Evolutionary conservation across 495 filamentous ascomycete genomes (phyloP).

Genomic region (Massariosphaeria phaeospora): DNA sequence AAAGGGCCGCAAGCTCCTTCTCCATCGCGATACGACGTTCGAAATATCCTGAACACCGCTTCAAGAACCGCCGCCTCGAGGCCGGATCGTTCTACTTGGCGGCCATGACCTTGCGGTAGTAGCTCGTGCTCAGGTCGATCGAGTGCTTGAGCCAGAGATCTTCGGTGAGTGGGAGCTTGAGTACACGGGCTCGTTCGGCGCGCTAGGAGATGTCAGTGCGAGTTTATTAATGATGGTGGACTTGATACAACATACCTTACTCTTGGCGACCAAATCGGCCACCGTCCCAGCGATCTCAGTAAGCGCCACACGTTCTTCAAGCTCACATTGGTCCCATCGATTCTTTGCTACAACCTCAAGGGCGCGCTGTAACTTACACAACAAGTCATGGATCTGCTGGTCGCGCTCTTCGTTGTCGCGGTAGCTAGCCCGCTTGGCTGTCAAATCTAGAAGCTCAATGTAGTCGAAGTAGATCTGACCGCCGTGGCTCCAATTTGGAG

Average conservation of each 20-base stretch:
- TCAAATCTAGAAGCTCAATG: constrained; percentile 53
- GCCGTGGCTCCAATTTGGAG: constrained; percentile 60
- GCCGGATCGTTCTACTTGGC: constrained; percentile 10
- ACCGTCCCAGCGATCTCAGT: constrained; percentile 62
- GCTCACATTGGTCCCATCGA: constrained; percentile 54
- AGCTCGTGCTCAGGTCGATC: constrained; percentile 61
- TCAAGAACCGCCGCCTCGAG: too few species aligned
- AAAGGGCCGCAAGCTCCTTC: too few species aligned
- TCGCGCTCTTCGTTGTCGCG: constrained; percentile 37
- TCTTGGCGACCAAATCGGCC: constrained; percentile 56
- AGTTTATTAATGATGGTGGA: neutral
- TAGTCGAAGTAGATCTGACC: constrained; percentile 82
- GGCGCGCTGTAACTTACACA: constrained; percentile 60
- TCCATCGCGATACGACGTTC: too few species aligned
- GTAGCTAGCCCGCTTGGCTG: constrained; percentile 29
- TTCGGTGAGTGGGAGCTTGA: constrained; percentile 66
- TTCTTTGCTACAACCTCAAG: constrained; percentile 52
- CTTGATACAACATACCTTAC: constrained; percentile 50
- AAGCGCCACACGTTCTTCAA: constrained; percentile 75
- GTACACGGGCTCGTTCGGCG: constrained; percentile 45
- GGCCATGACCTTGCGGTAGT: constrained; percentile 54
- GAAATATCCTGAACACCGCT: too few species aligned
- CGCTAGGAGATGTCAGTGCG: constrained; percentile 40
- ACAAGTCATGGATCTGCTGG: constrained; percentile 49
- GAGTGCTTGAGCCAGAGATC: constrained; percentile 65